A percentile compares a stretch with the other conserved stretches of the same genome.
Conservation (phyloP, 768 basidiomycete species). For the Pulveroboletus sp. region DNA sequence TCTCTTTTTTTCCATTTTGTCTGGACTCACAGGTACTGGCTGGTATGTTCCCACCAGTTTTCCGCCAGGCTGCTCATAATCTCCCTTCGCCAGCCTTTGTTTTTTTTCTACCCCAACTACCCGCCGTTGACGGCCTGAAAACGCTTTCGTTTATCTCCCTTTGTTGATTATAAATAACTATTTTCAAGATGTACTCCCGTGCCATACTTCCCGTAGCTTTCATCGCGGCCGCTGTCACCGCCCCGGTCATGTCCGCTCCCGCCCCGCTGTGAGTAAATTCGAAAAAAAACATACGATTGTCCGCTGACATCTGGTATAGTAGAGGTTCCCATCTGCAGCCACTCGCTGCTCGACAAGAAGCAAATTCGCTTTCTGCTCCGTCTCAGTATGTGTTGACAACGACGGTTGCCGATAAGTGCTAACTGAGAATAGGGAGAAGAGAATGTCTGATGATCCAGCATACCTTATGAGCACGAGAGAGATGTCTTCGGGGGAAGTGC, state of each 20-base stretch:
- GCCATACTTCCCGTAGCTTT: background rate
- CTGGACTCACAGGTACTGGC: background rate
- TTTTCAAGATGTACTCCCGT: background rate
- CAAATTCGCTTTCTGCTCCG: background rate
- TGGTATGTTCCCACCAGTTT: background rate
- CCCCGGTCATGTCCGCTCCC: background rate
- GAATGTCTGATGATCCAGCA: no score
- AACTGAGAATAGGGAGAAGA: background rate
- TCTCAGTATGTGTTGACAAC: background rate
- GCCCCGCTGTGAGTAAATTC: background rate
- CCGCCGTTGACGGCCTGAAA: background rate
- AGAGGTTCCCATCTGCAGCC: no score
- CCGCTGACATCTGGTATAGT: no score
- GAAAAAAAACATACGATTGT: no score
- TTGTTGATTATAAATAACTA: no score
- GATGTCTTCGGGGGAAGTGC: no score
- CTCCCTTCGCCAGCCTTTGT: background rate
- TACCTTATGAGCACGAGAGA: no score
- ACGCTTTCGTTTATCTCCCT: no score
- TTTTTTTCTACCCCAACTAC: background rate
- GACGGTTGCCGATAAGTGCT: background rate
- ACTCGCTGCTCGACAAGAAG: background rate
- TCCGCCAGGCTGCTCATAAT: background rate
- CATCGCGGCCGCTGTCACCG: background rate
- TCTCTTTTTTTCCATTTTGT: background rate